phyloP scores from a whole-genome alignment of 345 rosid species.

The Brassica rapa region DNA sequence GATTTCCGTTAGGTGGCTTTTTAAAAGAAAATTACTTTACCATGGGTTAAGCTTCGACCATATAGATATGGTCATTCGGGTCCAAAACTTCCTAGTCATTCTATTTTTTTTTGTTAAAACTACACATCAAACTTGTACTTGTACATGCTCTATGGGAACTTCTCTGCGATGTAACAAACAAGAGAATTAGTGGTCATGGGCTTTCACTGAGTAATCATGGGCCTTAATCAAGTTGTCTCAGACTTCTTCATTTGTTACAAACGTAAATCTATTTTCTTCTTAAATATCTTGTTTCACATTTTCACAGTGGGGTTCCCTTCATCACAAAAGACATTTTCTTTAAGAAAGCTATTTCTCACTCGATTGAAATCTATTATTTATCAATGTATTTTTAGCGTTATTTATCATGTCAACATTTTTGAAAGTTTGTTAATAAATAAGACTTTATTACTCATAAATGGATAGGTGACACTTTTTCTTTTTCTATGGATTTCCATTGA shows the following conservation, averaged over 20 bases:
- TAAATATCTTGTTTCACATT: neutral
- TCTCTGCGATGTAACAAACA: neutral
- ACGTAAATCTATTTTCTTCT: neutral
- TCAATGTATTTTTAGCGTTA: neutral
- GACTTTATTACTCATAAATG: neutral
- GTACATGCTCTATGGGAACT: neutral
- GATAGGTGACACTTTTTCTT: neutral
- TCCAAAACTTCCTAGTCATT: no score
- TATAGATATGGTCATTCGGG: no score
- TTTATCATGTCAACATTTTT: no score
- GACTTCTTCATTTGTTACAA: neutral
- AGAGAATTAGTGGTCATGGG: neutral
- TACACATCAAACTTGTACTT: neutral
- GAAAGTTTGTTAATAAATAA: neutral
- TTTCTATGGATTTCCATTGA: neutral
- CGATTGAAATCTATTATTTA: neutral
- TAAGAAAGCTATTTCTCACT: no score
- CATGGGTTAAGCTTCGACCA: no score
- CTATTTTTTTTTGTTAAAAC: neutral
- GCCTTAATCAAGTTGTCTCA: neutral
- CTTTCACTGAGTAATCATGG: neutral
- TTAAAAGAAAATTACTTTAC: no score
- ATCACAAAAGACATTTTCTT: no score
- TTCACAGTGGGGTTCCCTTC: neutral
- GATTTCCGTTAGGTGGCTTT: no score